A percentile compares a stretch with the other conserved stretches of the same genome.
Conservation (phyloP, 139 green algal species). For the Auxenochlorella pyrenoidosa region DNA sequence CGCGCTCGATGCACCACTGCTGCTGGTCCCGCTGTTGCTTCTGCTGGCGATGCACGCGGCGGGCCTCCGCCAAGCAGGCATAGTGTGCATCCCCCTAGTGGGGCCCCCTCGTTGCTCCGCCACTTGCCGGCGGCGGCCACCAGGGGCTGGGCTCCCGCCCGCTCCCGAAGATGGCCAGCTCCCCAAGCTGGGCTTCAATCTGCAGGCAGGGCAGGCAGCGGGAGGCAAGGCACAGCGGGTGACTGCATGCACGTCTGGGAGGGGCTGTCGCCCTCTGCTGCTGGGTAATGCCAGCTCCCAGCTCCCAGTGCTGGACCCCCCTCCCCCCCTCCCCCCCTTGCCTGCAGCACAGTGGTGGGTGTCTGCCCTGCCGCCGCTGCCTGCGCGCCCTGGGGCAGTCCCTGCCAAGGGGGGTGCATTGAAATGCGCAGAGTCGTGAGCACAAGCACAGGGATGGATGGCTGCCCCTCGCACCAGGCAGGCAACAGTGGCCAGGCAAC, state of each 20-base stretch:
- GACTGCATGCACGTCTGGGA: no score
- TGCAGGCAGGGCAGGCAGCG: conserved; percentile 17
- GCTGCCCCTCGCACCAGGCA: not conserved
- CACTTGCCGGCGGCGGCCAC: conserved; percentile 49
- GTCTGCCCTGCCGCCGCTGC: conserved; percentile 10
- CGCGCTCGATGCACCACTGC: no score
- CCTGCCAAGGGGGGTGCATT: not conserved
- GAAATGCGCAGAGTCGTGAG: not conserved
- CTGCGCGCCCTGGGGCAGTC: not conserved
- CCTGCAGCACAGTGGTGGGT: conserved; percentile 32
- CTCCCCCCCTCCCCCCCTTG: not conserved
- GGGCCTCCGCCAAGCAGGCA: no score
- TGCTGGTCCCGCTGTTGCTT: no score
- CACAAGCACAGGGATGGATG: not conserved
- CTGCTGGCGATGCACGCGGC: no score
- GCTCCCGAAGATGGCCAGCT: conserved; percentile 67
- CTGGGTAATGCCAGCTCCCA: no score
- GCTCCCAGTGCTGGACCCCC: no score
- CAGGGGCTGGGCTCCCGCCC: conserved; percentile 58
- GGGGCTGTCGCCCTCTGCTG: no score
- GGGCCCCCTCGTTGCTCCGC: no score
- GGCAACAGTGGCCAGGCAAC: no score
- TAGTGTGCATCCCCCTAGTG: no score
- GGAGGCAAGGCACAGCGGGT: not conserved
- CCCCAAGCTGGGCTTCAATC: conserved; percentile 62